Evolutionary conservation across 179 eudicot species (phyloP).

Genomic region (Sideroxylon spinosum): DNA sequence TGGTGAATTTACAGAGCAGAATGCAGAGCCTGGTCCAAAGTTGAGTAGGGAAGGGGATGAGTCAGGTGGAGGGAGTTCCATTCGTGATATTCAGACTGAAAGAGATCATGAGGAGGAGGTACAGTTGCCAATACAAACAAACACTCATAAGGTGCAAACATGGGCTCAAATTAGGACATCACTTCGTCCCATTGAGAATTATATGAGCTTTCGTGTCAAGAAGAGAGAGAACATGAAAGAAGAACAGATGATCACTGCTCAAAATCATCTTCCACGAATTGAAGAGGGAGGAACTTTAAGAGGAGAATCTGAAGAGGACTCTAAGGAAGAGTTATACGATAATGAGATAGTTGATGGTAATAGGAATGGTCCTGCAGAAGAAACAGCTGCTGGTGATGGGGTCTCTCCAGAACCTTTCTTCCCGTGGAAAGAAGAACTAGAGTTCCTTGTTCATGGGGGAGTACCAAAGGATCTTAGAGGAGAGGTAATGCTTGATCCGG

Average conservation of each 20-base stretch:
- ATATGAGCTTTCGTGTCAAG: slow-evolving; percentile 52
- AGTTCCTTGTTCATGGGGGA: slow-evolving; percentile 82
- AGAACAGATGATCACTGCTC: slow-evolving; percentile 20
- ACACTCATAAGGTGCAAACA: slow-evolving; percentile 34
- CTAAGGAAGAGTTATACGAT: slow-evolving; percentile 26
- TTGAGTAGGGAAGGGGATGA: slow-evolving; percentile 35
- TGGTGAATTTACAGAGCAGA: slow-evolving; percentile 27
- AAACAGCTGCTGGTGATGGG: slow-evolving; percentile 17
- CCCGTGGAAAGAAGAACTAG: slow-evolving; percentile 70
- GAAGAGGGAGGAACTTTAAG: slow-evolving; percentile 25
- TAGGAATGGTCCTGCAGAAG: slow-evolving; percentile 20
- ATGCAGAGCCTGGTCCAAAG: slow-evolving; percentile 21
- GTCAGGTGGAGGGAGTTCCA: slow-evolving; percentile 31
- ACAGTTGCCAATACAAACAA: slow-evolving; percentile 25
- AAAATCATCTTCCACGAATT: slow-evolving; percentile 28
- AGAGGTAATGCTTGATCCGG: slow-evolving; percentile 45
- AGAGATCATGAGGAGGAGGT: slow-evolving; percentile 31
- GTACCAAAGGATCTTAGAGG: slow-evolving; percentile 83
- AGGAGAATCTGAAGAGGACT: slow-evolving; percentile 29
- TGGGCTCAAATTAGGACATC: slow-evolving; percentile 62
- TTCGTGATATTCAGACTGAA: slow-evolving; percentile 28
- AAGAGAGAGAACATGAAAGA: slow-evolving; percentile 25
- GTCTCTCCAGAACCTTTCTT: slow-evolving; percentile 27
- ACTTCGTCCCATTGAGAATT: slow-evolving; percentile 45
- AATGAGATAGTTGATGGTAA: slow-evolving; percentile 25